A percentile compares a stretch with the other conserved stretches of the same genome.
These are phyloP conservation scores for Coprinellus micaceus DNA, from an alignment of 768 basidiomycete species.

Conservation along the genomic window DNA sequence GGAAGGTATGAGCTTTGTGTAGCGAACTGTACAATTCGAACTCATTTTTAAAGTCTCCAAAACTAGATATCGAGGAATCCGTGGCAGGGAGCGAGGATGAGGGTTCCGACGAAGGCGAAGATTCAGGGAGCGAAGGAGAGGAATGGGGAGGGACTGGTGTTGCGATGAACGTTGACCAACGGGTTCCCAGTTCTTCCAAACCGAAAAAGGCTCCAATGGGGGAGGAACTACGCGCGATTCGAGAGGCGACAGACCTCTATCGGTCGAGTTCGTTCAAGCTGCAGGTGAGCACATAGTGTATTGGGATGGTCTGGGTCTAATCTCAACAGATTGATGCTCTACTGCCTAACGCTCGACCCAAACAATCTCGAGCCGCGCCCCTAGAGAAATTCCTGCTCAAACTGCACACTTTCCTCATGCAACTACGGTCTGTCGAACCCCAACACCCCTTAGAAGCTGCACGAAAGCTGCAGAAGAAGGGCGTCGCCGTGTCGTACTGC, in stretches of 20 bases:
- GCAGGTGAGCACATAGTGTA: constrained; percentile 45
- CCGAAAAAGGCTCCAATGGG: constrained; percentile 59
- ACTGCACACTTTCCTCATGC: constrained; percentile 63
- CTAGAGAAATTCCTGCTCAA: constrained; percentile 66
- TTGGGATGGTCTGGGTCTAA: constrained; percentile 7
- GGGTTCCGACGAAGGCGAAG: constrained; percentile 1
- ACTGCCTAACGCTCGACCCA: constrained; percentile 71
- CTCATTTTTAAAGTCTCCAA: not conserved
- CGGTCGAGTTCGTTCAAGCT: constrained; percentile 81
- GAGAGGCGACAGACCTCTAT: constrained; percentile 71
- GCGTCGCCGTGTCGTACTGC: constrained; percentile 65
- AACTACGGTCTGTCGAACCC: constrained; percentile 52
- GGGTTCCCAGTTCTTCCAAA: constrained; percentile 23
- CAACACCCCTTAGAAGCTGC: constrained; percentile 68
- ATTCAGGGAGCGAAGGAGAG: constrained; percentile 1
- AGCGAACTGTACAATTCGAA: not conserved
- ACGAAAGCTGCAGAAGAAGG: constrained; percentile 46
- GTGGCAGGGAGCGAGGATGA: constrained; percentile 4
- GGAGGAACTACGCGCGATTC: constrained; percentile 66
- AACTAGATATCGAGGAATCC: constrained; percentile 7
- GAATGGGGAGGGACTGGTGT: constrained; percentile 7
- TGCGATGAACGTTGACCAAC: not conserved
- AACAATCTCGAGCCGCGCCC: constrained; percentile 48
- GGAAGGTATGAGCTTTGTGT: constrained; percentile 15
- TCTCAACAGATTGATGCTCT: constrained; percentile 67